Evolutionary conservation across 75 land plant genomes (phyloP).

Genomic region (Sequoia sempervirens): DNA sequence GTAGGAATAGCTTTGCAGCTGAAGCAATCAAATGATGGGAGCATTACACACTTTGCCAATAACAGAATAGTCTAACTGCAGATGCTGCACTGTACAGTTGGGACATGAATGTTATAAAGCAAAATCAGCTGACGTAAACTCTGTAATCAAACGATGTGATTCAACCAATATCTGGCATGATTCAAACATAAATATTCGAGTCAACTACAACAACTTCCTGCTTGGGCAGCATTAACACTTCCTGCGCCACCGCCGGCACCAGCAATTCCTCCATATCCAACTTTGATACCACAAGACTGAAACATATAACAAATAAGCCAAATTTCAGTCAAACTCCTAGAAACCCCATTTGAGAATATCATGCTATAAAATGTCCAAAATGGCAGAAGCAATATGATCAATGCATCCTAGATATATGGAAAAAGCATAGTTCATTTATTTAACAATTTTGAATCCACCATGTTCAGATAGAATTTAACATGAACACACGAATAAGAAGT

Average conservation of each 20-base stretch:
- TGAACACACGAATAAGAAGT: neutral
- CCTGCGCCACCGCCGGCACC: constrained; percentile 55
- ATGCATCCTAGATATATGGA: neutral
- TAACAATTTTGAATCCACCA: neutral
- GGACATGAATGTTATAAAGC: neutral
- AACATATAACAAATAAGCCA: constrained; percentile 8
- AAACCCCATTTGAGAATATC: neutral
- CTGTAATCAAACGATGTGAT: neutral
- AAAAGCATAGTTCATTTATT: neutral
- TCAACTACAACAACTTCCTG: constrained; percentile 82
- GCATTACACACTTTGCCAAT: neutral
- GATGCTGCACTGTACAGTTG: constrained; percentile 9
- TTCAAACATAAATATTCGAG: neutral
- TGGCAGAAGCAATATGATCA: neutral
- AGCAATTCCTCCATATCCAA: constrained; percentile 81
- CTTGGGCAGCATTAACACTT: constrained; percentile 57
- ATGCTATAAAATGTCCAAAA: neutral
- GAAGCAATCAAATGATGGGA: neutral
- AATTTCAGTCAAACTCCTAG: neutral
- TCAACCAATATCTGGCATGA: neutral
- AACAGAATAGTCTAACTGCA: neutral
- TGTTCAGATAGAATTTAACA: neutral
- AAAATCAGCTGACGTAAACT: neutral
- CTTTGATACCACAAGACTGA: constrained; percentile 92
- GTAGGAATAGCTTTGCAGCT: neutral